A percentile compares a stretch with the other conserved stretches of the same genome.
Evolutionary conservation across 176 grass and related monocot genomes (phyloP).

Genomic region (Lolium multiflorum): DNA sequence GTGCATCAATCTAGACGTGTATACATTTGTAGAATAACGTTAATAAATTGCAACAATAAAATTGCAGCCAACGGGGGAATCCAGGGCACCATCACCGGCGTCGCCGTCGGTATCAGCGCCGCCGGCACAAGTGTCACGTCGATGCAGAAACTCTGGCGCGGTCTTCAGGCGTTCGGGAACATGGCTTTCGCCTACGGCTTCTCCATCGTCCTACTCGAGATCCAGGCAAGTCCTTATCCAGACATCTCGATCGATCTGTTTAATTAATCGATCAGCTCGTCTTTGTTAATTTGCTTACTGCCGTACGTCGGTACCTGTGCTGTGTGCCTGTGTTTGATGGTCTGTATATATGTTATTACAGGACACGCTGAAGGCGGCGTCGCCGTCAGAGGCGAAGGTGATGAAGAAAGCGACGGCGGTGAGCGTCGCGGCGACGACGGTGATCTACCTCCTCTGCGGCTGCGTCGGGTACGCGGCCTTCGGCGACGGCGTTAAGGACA

Average conservation of each 20-base stretch:
- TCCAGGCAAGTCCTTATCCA: constrained; percentile 29
- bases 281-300: constrained; percentile 1
- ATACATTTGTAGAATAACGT: neutral
- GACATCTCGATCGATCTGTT: neutral
- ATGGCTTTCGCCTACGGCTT: constrained; percentile 36
- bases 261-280: neutral
- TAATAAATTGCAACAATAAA: neutral
- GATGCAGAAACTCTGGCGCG: constrained; percentile 35
- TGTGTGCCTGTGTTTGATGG: neutral
- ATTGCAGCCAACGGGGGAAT: constrained; percentile 16
- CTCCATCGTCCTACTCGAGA: constrained; percentile 34
- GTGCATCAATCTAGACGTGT: neutral
- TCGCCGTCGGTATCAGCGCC: neutral
- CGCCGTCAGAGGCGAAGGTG: constrained; percentile 80
- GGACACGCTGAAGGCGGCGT: constrained; percentile 76
- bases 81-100: constrained; percentile 10
- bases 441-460: constrained; percentile 88
- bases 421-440: constrained; percentile 65
- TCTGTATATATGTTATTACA: neutral
- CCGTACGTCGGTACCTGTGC: too few relatives aligned
- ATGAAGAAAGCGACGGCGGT: constrained; percentile 74
- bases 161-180: constrained; percentile 33
- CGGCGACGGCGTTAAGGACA: constrained; percentile 67
- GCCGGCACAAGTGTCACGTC: neutral
- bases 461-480: constrained; percentile 93